Evolutionary conservation across 1,284 basidiomycete genomes (phyloP), one percentile per base, ranked within the genome.

Genomic region (Apiotrichum akiyoshidainum): DNA sequence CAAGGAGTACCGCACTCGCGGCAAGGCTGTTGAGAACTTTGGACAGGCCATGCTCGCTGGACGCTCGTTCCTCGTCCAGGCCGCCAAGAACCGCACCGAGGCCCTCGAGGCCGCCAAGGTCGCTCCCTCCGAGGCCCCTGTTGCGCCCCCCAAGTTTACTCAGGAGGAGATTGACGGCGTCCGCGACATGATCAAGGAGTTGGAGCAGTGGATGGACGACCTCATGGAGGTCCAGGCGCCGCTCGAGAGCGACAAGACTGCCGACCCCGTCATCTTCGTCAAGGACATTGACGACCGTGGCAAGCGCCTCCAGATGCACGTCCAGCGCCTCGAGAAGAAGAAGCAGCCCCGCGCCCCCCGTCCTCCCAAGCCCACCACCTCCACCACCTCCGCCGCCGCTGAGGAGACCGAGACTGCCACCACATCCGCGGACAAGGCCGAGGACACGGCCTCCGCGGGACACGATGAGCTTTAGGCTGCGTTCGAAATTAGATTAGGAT

Each of bases 221-320:
- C 84, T 84, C 76, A 87, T 92, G 44, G 86, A 88, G 79, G 85
- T 85, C 77, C 92, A 95, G 79, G 65, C 72, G 16, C 88, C 86
- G 80, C 74, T 74, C 52, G 84, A 88, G 50, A 82, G 85, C 74
- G 84, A 89, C 69, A 85, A 89, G 73, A 74, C 70, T 5, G 61
- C 65, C 21, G 86, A 95, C 70, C 90, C 92, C 0, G 87, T 88
- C 21, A 84, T 96, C 47, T 83, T 87, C 71, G 87, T 86, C 53
- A 83, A 80, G 66, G 92, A 95, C 76, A 86, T 96, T 83, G 87
- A 87, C 76, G 85, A 86, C 58, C 82, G 86, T 54, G 88, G 88
- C 46, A 89, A 87, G 81, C 83, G 83, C 47, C 78, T 97, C 39
- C 90, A 93, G 80, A 83, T 80, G 53, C 85, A 86, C 59, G 79